These are phyloP conservation scores for Colletotrichum paranaense DNA, from an alignment of 2,329 filamentous ascomycete genomes.

Conservation along the genomic window DNA sequence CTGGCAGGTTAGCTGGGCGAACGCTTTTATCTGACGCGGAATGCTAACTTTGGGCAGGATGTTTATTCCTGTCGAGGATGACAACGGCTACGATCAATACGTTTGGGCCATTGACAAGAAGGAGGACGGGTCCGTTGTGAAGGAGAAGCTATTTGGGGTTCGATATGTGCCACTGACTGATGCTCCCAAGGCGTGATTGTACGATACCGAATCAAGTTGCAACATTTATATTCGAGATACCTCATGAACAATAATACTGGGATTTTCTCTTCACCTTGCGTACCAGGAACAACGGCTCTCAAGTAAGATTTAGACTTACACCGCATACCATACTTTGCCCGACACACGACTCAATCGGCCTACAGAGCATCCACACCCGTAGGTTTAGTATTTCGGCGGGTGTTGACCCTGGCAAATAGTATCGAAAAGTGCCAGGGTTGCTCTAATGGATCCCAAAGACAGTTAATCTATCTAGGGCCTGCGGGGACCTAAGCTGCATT, in stretches of 20 bases:
- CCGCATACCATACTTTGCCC: neutral
- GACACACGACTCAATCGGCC: neutral
- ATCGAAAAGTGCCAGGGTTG: neutral
- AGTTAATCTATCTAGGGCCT: neutral
- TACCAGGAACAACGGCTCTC: neutral
- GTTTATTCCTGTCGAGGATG: constrained; percentile 80
- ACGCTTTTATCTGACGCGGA: constrained; percentile 7
- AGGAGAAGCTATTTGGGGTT: constrained; percentile 75
- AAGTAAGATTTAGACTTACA: neutral
- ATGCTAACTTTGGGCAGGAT: constrained; percentile 57
- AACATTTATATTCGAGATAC: neutral
- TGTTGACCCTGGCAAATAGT: neutral
- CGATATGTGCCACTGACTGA: constrained; percentile 83
- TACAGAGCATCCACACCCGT: neutral
- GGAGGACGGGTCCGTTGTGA: constrained; percentile 68
- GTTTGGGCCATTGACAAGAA: constrained; percentile 83
- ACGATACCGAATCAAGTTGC: neutral
- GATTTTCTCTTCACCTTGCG: neutral
- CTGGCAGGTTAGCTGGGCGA: constrained; percentile 68
- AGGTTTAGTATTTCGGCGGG: neutral
- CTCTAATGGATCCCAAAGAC: neutral
- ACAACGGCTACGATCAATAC: constrained; percentile 63
- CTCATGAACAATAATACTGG: neutral
- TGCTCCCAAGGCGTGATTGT: constrained; percentile 56
- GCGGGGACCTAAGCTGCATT: neutral